Base-by-base conservation (phyloP, 176 grass and related monocot species). In the sorghum (Sorghum bicolor) region DNA sequence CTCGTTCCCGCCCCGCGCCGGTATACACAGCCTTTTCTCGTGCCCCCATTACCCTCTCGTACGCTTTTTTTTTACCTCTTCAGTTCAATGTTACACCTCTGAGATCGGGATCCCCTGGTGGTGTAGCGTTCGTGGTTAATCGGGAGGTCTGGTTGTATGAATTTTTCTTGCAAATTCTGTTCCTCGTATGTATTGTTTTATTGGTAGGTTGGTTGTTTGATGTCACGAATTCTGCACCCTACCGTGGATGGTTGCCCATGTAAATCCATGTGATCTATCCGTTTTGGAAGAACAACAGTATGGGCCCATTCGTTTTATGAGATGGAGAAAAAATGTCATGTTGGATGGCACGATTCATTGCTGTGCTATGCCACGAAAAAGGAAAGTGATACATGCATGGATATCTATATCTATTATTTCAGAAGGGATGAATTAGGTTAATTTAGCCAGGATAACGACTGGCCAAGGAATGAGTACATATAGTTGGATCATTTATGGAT, bases 1-100 rank as follows among this genome's bases (percentile, higher is more conserved):
- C 80, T 83, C 90, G 80, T 86, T 82, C 65, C 76, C 64, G 14
- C 80, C 63, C 41, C 79, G 77, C 26, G 69, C 16, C 4, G 76
- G 85, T 90, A 79, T 57, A 30, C 7, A 66, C 19, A 24, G 0
- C 14, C 28, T 20, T 33, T 16, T 41, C 68, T 28, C 70, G 29
- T 70, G 33, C 64, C 5, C 32, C 77, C 74, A 8, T 58, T 36
- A 22, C 12, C 58, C 43, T 75, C 65, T 43, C 47, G 43, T 63
- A 63, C 68, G 30, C 32, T 62, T 76, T 70, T 50, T 19, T 30
- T 47, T 16, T 16, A 6, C 31, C 0, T 0, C 2, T 57, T 1
- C 20, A 44, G 34, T 2, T 26, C 62, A 29, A 8, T 25, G 44
- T 24, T 73, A 10, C 13, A 45, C 16, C 20, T 50, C 26, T 36